Evolutionary conservation across 73 alveolate species (phyloP), one percentile per base, ranked within the genome.

Genomic region (Symbiodinium natans): DNA sequence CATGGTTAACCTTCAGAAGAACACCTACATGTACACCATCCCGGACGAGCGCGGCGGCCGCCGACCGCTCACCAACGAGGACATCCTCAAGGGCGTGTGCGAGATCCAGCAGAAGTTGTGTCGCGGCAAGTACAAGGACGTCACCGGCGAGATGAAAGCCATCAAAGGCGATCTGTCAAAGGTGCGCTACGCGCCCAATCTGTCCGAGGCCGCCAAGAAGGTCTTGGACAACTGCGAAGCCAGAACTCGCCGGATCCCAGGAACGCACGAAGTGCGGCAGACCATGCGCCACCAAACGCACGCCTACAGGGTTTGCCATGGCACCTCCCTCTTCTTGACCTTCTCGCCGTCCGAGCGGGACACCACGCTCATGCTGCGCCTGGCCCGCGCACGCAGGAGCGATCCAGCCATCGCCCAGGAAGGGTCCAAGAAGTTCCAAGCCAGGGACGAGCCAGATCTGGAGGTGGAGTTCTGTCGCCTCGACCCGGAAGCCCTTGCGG

Each of bases 271-370:
- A 23, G 73, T 59, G 23, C 85, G 95, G 23, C 56, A 52, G 33
- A 59, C 71, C 36, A 88, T 88, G 95, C 63, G 95, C 25, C 84
- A 59, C 29, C 95, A 88, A 36, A 88, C 95, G 54, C 82, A 88
- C 82, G 95, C 74, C 86, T 25, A 54, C 40, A 59, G 86, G 38
- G 46, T 88, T 39, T 33, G 71, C 43, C 29, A 88, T 29, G 95
- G 95, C 71, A 88, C 95, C 2, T 6, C 95, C n/a, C 5, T 88
- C 36, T 88, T 88, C 73, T 19, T 88, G 83, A 88, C 95, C 43
- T 88, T 88, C 43, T 88, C 95, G 33, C 95, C 95, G 42, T 59
- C 86, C 19, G 95, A 88, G 36, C 82, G 86, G 23, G 86, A 88
- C 56, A 5, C 68, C 41, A 25, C 86, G 38, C 42, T 88, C 39